Evolutionary conservation across 164 flowering plant species (phyloP).

Genomic region (Liriodendron chinense): DNA sequence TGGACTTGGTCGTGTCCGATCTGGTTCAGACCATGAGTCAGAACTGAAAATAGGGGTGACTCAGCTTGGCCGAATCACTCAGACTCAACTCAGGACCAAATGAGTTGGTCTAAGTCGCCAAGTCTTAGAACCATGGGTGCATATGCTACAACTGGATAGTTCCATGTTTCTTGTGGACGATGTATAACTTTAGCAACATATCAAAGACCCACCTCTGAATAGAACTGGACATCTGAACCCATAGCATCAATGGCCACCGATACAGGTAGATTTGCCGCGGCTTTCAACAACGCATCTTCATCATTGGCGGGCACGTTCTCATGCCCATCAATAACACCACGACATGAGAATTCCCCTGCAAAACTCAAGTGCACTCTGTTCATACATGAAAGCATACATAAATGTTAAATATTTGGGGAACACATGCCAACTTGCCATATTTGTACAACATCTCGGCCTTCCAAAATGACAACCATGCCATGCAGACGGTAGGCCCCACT

Average conservation of each 20-base stretch:
- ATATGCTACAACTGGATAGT: too few species aligned
- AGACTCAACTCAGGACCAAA: not conserved
- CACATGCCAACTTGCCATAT: not conserved
- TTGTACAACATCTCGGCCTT: not conserved
- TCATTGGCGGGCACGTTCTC: constrained; percentile 61
- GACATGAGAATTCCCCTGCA: constrained; percentile 45
- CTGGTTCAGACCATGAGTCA: too few species aligned
- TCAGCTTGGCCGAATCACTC: not conserved
- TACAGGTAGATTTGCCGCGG: constrained; percentile 66
- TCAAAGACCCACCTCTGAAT: constrained; percentile 86
- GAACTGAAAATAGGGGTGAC: not conserved
- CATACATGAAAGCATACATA: not conserved
- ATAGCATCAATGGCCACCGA: constrained; percentile 79
- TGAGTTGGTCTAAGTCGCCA: not conserved
- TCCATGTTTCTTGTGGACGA: not conserved
- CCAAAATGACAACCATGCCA: too few species aligned
- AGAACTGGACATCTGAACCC: constrained; percentile 68
- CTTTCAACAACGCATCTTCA: constrained; percentile 68
- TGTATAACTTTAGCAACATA: too few species aligned
- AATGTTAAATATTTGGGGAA: not conserved
- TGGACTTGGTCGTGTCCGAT: too few species aligned
- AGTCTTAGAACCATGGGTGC: not conserved
- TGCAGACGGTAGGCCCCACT: too few species aligned
- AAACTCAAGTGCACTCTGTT: not conserved
- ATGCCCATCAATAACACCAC: constrained; percentile 73